Conservation (phyloP, 768 basidiomycete genomes). For the Butyriboletus loyo region DNA sequence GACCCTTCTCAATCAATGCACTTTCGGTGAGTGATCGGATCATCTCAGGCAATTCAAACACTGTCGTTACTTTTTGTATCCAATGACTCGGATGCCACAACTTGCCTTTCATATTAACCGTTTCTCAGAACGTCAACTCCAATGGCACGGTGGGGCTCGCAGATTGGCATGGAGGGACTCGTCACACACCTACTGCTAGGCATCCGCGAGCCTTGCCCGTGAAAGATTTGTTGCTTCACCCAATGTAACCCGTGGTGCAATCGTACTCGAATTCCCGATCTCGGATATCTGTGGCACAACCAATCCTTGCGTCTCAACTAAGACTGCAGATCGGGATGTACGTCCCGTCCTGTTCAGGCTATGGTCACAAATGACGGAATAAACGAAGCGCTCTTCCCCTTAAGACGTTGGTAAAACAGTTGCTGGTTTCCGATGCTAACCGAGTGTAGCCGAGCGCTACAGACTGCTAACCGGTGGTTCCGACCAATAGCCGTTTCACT, state of each 20-base stretch:
- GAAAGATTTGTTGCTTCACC: neutral
- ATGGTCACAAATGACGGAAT: neutral
- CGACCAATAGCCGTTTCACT: no score
- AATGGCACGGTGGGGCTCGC: neutral
- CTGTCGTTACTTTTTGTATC: neutral
- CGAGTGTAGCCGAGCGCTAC: no score
- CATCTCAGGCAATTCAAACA: neutral
- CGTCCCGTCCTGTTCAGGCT: neutral
- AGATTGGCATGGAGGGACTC: neutral
- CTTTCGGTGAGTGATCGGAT: neutral
- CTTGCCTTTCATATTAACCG: neutral
- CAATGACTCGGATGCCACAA: no score
- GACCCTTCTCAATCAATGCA: no score
- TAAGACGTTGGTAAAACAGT: constrained; percentile 1
- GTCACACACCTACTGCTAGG: neutral
- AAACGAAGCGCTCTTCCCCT: neutral
- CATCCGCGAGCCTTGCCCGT: neutral
- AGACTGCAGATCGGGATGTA: neutral
- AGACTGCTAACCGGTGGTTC: no score
- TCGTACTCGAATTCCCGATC: neutral
- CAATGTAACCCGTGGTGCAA: neutral
- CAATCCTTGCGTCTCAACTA: no score
- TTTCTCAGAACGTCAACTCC: neutral
- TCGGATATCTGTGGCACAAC: neutral
- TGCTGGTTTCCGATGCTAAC: no score